phyloP scores from a whole-genome alignment of 192 early-diverging fungal genomes.

The Phlyctochytrium arcticum region DNA sequence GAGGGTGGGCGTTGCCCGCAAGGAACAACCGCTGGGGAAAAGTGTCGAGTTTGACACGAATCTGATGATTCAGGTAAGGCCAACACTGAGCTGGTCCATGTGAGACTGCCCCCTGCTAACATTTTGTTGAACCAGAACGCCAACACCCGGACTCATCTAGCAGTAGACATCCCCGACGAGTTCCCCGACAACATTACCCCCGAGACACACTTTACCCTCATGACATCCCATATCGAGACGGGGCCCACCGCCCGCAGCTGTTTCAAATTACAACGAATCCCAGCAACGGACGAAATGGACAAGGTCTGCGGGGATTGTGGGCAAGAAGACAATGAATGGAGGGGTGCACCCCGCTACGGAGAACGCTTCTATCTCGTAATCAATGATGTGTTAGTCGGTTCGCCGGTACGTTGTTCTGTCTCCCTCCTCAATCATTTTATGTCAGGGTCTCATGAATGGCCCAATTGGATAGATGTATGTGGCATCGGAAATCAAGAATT shows the following conservation, averaged over 20 bases:
- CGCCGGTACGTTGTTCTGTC: slow-evolving; percentile 18
- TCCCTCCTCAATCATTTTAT: too few species aligned
- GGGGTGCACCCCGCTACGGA: slow-evolving; percentile 15
- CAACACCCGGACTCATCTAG: slow-evolving; percentile 22
- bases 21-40: too few species aligned
- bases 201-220: slow-evolving; percentile 5
- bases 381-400: slow-evolving; percentile 21
- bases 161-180: slow-evolving; percentile 25
- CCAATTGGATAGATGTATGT: slow-evolving; percentile 32
- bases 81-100: not conserved
- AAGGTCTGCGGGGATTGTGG: not conserved
- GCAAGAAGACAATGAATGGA: not conserved
- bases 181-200: slow-evolving; percentile 23
- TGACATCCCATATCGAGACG: slow-evolving; percentile 4
- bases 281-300: not conserved
- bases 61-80: slow-evolving; percentile 35
- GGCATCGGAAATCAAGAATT: slow-evolving; percentile 27
- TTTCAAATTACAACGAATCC: slow-evolving; percentile 24
- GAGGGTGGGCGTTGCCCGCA: slow-evolving; percentile 14
- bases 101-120: not conserved
- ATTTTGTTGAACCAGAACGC: slow-evolving; percentile 17
- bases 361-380: slow-evolving; percentile 26
- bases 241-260: slow-evolving; percentile 14
- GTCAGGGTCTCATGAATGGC: not conserved
- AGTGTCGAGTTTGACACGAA: slow-evolving; percentile 23